Evolutionary conservation across 2,329 filamentous ascomycete genomes (phyloP), one percentile per base, ranked within the genome.

Genomic region (Thelonectria blattea): DNA sequence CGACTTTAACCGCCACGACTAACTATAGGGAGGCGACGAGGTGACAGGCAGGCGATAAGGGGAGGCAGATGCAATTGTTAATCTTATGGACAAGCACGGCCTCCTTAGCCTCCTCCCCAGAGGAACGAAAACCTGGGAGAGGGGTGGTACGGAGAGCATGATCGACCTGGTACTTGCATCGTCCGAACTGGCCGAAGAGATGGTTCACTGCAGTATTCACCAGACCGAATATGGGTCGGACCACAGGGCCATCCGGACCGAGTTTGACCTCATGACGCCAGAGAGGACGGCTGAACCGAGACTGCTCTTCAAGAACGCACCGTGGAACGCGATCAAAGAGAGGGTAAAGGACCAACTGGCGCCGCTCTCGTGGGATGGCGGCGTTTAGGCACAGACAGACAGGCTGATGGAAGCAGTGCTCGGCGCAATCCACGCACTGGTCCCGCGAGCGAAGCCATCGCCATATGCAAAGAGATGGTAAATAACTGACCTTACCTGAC

Each of bases 51-150:
- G 37, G 18, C 71, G 72, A 55, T 64, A 79, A 62, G 75, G 75
- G n/a, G 72, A 78, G 67, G 75, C 68, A 20, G 68, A 76, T 49
- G 62, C 52, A 51, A 75, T 77, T 45, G 72, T 78, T 49, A 63
- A 76, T 51, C 63, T 78, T 4, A 78, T 78, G 63, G 72, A 59
- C 61, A 66, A 76, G 39, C 69, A 68, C 60, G 56, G 51, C 43
- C 70, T 78, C 2, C 56, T 56, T 20, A 76, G 74, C 65, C 59
- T 78, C 30, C 72, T 78, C 3, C 73, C 68, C 41, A 52, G 69
- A 60, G 73, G 72, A 1, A 77, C 68, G 30, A 77, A 76, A 60
- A 77, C 66, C 62, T 76, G 63, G 74, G 53, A 74, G 17, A 59
- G 66, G 11, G 52, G 65, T 15, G 61, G 65, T 3, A 9, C 48